These are phyloP conservation scores for Fusarium tjaetaba DNA, from an alignment of 2,329 filamentous ascomycete genomes.

Conservation along the genomic window DNA sequence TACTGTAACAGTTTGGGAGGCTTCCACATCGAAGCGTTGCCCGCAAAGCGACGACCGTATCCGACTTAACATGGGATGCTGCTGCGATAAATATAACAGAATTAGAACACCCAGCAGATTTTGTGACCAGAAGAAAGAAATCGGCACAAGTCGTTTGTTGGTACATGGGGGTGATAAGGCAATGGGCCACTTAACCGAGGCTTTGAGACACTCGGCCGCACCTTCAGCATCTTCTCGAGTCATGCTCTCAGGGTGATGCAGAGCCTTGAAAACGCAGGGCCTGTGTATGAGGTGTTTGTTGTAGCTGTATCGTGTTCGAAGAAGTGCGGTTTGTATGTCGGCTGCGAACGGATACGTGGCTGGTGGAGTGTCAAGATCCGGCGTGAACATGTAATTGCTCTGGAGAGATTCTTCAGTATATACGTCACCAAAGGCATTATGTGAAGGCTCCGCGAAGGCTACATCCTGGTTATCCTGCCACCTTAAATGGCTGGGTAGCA, in stretches of 20 bases:
- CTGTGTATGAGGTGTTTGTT: constrained; percentile 66
- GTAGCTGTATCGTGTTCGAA: constrained; percentile 69
- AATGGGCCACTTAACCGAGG: constrained; percentile 69
- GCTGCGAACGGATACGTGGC: constrained; percentile 60
- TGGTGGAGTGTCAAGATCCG: constrained; percentile 37
- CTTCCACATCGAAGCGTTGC: constrained; percentile 60
- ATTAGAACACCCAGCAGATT: constrained; percentile 68
- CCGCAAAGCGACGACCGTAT: constrained; percentile 62
- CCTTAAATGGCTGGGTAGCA: constrained; percentile 63
- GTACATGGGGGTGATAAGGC: constrained; percentile 65
- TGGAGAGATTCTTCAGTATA: constrained; percentile 36
- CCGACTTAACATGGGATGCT: constrained; percentile 59
- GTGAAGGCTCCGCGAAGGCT: constrained; percentile 37
- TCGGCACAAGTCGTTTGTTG: constrained; percentile 67
- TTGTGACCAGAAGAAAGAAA: constrained; percentile 70
- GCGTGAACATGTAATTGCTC: constrained; percentile 36
- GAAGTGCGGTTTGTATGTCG: constrained; percentile 65
- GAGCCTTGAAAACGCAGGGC: constrained; percentile 68
- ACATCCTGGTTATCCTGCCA: constrained; percentile 64
- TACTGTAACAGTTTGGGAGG: constrained; percentile 58
- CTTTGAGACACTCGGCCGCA: constrained; percentile 65
- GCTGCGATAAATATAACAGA: constrained; percentile 63
- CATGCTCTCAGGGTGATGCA: constrained; percentile 65
- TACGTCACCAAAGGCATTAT: constrained; percentile 28
- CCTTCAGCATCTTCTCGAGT: constrained; percentile 63